Evolutionary conservation across 805 yeast species (phyloP).

Genomic region (Candida oleophila): DNA sequence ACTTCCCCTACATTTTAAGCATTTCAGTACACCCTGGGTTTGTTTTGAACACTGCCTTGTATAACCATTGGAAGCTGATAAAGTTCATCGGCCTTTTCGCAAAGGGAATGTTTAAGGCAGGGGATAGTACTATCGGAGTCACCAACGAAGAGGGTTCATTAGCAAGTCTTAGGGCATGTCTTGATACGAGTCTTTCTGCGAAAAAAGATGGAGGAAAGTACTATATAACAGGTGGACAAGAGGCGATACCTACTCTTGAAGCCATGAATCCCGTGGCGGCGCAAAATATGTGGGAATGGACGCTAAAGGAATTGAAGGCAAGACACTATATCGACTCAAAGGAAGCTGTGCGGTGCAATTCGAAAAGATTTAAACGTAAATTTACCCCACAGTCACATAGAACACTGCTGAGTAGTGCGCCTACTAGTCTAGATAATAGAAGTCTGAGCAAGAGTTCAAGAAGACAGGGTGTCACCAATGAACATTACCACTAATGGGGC

Average conservation of each 20-base stretch:
- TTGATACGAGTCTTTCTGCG: constrained; percentile 24
- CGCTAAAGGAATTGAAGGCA: constrained; percentile 17
- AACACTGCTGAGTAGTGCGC: too few relatives aligned
- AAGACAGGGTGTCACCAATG: too few relatives aligned
- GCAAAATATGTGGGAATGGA: constrained; percentile 30
- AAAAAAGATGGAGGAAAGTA: constrained; percentile 28
- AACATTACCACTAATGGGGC: too few relatives aligned
- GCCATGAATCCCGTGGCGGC: constrained; percentile 22
- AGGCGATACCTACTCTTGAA: constrained; percentile 18
- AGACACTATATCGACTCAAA: constrained; percentile 9
- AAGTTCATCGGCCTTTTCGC: constrained; percentile 22
- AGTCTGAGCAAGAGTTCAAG: too few relatives aligned
- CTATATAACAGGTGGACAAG: constrained; percentile 31
- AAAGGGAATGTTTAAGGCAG: constrained; percentile 13
- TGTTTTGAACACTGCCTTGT: constrained; percentile 32
- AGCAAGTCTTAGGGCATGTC: constrained; percentile 32
- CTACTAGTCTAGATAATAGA: too few relatives aligned
- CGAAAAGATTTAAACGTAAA: background rate
- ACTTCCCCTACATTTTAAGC: constrained; percentile 29
- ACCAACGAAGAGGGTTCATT: constrained; percentile 32
- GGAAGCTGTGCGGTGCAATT: background rate
- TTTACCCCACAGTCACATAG: background rate
- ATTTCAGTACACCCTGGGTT: constrained; percentile 42
- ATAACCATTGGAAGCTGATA: constrained; percentile 25
- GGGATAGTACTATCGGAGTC: constrained; percentile 23